These are phyloP conservation scores for Amanita rubescens DNA, from an alignment of 768 basidiomycete species.

Conservation along the genomic window DNA sequence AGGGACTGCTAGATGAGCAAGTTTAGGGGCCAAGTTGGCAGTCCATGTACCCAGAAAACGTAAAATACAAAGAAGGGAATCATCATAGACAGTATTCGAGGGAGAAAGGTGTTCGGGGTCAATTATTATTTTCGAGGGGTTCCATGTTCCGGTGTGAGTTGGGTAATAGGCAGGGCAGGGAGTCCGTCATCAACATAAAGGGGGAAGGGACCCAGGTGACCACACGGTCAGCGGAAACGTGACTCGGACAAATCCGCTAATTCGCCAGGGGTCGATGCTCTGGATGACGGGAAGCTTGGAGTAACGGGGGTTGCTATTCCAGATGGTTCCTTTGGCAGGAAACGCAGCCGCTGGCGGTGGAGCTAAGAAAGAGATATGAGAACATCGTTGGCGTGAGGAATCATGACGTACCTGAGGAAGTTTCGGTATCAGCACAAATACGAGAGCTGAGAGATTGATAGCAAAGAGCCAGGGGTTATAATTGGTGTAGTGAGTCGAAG, in stretches of 20 bases:
- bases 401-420: constrained; percentile 70
- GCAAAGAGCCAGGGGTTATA: constrained; percentile 94
- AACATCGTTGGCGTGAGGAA: constrained; percentile 11
- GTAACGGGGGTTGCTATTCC: constrained; percentile 62
- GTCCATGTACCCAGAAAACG: background rate
- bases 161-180: background rate
- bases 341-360: constrained; percentile 76
- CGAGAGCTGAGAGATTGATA: constrained; percentile 76
- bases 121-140: constrained; percentile 1
- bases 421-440: constrained; percentile 86
- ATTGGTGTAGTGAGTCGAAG: constrained; percentile 96
- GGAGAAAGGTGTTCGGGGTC: background rate
- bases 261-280: constrained; percentile 32
- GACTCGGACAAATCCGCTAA: constrained; percentile 9
- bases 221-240: constrained; percentile 22
- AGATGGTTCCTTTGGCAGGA: constrained; percentile 59
- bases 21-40: background rate
- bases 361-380: constrained; percentile 37
- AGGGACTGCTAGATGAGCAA: constrained; percentile 8
- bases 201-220: constrained; percentile 38
- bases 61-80: background rate
- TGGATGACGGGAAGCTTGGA: constrained; percentile 49
- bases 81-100: constrained; percentile 5
- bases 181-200: background rate
- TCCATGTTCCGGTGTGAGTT: background rate